phyloP scores from a whole-genome alignment of 345 rosid genomes.

The Boechera retrofracta region DNA sequence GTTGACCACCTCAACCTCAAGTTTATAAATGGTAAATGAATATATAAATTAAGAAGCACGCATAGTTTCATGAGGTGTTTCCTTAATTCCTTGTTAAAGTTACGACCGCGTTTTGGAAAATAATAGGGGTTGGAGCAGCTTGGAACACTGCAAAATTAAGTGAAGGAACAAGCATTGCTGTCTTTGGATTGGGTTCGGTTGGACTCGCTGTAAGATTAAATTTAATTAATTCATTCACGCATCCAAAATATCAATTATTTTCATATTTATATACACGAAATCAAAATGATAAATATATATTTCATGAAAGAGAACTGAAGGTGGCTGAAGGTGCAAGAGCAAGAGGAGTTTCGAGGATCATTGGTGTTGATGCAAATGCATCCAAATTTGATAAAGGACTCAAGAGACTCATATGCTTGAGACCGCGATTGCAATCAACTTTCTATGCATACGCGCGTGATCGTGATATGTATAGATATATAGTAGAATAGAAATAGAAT shows the following conservation, averaged over 20 bases:
- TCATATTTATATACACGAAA: not conserved
- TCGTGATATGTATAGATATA: no score
- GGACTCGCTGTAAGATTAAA: slow-evolving; percentile 73
- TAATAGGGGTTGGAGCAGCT: slow-evolving; percentile 71
- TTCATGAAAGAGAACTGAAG: slow-evolving; percentile 44
- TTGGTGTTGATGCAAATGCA: slow-evolving; percentile 63
- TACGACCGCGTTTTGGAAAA: not conserved
- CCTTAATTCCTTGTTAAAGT: no score
- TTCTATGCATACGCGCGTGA: no score
- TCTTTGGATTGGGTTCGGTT: slow-evolving; percentile 70
- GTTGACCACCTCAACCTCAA: not conserved
- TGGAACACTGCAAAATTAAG: slow-evolving; percentile 68
- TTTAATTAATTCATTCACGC: not conserved
- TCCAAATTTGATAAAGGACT: slow-evolving; percentile 50
- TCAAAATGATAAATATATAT: not conserved
- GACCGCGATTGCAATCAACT: no score
- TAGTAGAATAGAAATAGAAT: no score
- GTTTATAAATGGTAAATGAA: not conserved
- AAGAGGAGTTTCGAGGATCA: slow-evolving; percentile 67
- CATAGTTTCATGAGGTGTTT: no score
- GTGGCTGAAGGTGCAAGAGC: slow-evolving; percentile 68
- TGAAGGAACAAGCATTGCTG: slow-evolving; percentile 61
- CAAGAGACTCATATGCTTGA: no score
- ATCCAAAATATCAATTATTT: no score
- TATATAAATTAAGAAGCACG: not conserved